phyloP scores from a whole-genome alignment of 202 grass and related monocot genomes.

The Saccharum hybrid region DNA sequence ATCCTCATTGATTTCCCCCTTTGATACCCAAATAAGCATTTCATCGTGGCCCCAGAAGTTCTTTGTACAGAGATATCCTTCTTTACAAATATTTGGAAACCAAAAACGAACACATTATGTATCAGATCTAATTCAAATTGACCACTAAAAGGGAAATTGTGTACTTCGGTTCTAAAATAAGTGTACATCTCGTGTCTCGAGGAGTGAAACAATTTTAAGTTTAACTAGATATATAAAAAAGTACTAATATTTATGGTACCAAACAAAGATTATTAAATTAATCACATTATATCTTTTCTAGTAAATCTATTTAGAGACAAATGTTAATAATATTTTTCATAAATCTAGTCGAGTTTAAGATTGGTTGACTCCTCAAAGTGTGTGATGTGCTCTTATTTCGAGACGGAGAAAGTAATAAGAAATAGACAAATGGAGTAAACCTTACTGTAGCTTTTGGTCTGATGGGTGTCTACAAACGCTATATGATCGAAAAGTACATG shows the following conservation, averaged over 20 bases:
- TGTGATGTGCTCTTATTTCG: background rate
- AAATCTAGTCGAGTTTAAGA: background rate
- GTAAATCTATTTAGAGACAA: no score
- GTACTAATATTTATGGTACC: no score
- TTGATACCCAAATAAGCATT: conserved; percentile 1
- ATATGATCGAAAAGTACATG: background rate
- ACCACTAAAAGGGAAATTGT: background rate
- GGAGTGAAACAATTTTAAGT: no score
- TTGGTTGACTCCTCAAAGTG: no score
- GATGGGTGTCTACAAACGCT: no score
- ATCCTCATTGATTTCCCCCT: background rate
- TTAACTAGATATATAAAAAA: no score
- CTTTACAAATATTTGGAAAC: no score
- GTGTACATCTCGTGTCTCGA: no score
- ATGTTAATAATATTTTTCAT: no score
- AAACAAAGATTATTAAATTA: no score
- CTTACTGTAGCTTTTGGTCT: background rate
- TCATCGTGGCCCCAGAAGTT: background rate
- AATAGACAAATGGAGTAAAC: background rate
- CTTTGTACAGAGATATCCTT: background rate
- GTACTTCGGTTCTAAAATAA: no score
- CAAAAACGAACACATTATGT: background rate
- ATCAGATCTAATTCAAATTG: background rate
- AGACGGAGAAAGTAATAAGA: background rate
- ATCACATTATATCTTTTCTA: no score